These are phyloP conservation scores for Leucosporidium scottii DNA, from an alignment of 768 basidiomycete genomes.

Conservation along the genomic window DNA sequence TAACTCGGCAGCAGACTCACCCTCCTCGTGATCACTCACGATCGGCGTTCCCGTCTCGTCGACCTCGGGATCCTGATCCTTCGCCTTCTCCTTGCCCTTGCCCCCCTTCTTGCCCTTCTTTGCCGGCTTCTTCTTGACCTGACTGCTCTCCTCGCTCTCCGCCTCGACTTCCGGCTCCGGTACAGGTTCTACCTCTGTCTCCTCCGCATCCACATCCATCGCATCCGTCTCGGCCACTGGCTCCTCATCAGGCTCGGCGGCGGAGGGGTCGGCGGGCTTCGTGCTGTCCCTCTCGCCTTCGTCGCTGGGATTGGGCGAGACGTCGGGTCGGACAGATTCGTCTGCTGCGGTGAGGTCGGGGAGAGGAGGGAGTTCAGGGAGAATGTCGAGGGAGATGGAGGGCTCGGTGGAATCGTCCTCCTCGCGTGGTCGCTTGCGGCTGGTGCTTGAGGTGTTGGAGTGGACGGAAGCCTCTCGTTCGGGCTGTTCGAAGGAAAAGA, in stretches of 20 bases:
- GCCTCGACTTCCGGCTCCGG: neutral
- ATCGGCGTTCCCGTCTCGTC: neutral
- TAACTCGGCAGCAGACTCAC: constrained; percentile 4
- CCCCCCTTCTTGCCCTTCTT: constrained; percentile 3
- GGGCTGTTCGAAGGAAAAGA: too few relatives aligned
- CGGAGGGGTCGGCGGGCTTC: neutral
- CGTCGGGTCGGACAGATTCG: too few relatives aligned
- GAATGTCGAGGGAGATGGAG: too few relatives aligned
- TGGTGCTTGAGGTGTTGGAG: too few relatives aligned
- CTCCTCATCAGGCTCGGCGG: neutral
- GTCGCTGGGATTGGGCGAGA: too few relatives aligned
- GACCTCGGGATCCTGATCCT: neutral
- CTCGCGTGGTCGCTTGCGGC: too few relatives aligned
- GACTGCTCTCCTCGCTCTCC: constrained; percentile 3
- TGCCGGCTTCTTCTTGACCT: neutral
- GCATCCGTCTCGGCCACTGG: neutral
- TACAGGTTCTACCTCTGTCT: constrained; percentile 9
- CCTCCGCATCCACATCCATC: constrained; percentile 11
- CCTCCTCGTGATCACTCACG: constrained; percentile 32
- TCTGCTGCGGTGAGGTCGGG: too few relatives aligned
- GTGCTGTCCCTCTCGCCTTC: neutral
- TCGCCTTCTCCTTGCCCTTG: neutral
- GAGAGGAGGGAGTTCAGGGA: too few relatives aligned
- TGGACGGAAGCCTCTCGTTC: too few relatives aligned
- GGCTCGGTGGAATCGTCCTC: too few relatives aligned